Evolutionary conservation across 371 early-diverging fungal genomes (phyloP).

Genomic region (Circinella umbellata): DNA sequence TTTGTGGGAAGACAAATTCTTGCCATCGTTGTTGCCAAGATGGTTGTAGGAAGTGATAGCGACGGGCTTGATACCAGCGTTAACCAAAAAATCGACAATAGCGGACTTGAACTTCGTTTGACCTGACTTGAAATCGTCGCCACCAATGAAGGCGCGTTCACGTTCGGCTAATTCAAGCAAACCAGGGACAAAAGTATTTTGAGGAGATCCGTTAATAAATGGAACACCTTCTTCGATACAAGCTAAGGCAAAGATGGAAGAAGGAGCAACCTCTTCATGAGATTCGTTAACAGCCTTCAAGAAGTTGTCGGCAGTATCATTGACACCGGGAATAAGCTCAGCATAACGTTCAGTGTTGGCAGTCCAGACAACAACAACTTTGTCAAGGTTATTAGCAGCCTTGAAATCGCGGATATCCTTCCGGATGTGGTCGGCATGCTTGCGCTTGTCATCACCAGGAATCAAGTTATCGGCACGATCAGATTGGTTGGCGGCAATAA

Average conservation of each 20-base stretch:
- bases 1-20: conserved; percentile 94
- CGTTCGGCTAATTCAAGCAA: conserved; percentile 88
- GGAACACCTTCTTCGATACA: conserved; percentile 93
- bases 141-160: conserved; percentile 89
- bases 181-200: conserved; percentile 98
- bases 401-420: conserved; percentile 95
- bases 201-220: conserved; percentile 98
- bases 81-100: conserved; percentile 96
- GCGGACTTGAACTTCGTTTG: conserved; percentile 99
- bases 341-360: conserved; percentile 97
- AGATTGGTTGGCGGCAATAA: conserved; percentile 95
- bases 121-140: conserved; percentile 99
- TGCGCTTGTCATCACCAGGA: conserved; percentile 81
- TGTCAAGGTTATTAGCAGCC: conserved; percentile 82
- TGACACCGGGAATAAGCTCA: conserved; percentile 85
- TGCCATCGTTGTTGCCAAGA: conserved; percentile 98
- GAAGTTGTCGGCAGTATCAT: conserved; percentile 94
- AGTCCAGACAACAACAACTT: conserved; percentile 96
- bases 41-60: conserved; percentile 98
- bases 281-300: conserved; percentile 77
- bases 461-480: conserved; percentile 95
- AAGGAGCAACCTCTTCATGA: conserved; percentile 92
- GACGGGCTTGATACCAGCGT: conserved; percentile 97
- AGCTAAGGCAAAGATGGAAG: conserved; percentile 96
- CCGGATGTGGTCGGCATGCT: conserved; percentile 89